These are phyloP conservation scores for Vachellia pachyceras DNA, from an alignment of 306 rosid species.

Conservation along the genomic window DNA sequence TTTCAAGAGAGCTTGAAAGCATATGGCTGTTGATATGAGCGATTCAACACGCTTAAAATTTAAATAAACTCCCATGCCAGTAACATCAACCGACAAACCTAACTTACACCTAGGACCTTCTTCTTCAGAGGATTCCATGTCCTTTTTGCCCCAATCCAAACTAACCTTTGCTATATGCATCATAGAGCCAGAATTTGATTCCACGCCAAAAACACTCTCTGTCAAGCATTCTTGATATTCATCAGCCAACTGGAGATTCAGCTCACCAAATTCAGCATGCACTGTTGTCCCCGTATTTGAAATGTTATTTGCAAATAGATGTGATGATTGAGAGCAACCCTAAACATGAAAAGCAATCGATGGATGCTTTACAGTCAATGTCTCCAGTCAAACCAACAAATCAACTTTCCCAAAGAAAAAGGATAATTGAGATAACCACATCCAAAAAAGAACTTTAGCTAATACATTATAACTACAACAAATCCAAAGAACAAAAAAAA, in stretches of 20 bases:
- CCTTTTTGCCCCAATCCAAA: constrained; percentile 96
- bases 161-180: constrained; percentile 86
- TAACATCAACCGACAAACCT: constrained; percentile 82
- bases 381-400: constrained; percentile 26
- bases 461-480: constrained; percentile 31
- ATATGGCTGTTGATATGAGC: constrained; percentile 78
- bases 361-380: constrained; percentile 23
- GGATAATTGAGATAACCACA: constrained; percentile 24
- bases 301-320: constrained; percentile 87
- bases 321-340: constrained; percentile 95
- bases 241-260: constrained; percentile 89
- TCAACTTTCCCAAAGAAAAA: neutral
- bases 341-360: constrained; percentile 51
- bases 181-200: constrained; percentile 88
- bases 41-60: constrained; percentile 86
- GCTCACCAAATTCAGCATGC: constrained; percentile 92
- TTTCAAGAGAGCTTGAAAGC: constrained; percentile 75
- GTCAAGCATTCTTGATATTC: constrained; percentile 92
- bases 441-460: constrained; percentile 25
- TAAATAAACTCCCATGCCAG: constrained; percentile 81
- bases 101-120: constrained; percentile 64
- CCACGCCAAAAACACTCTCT: constrained; percentile 85
- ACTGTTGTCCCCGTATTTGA: constrained; percentile 78
- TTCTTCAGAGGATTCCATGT: constrained; percentile 77
- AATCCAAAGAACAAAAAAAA: constrained; percentile 3